These are phyloP conservation scores for Penicillium sp. DNA, from an alignment of 2,329 filamentous ascomycete genomes.

Conservation along the genomic window DNA sequence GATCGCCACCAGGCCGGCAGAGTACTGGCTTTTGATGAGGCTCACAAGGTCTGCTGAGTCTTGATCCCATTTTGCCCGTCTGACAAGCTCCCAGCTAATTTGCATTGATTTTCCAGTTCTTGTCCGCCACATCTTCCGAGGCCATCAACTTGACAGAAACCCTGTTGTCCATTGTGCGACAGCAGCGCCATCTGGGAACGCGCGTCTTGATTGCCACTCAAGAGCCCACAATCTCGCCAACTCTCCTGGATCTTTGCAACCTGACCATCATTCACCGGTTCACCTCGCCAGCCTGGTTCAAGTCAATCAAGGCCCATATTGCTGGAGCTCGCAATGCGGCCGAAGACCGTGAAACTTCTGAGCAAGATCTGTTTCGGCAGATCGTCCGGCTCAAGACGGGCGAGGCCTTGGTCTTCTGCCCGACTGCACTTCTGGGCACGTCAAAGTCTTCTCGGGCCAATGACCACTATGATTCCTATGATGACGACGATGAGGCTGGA, in stretches of 20 bases:
- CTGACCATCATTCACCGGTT: constrained; percentile 70
- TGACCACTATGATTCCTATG: background rate
- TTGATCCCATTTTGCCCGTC: too few relatives aligned
- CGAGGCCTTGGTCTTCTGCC: constrained; percentile 46
- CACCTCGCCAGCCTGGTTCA: constrained; percentile 59
- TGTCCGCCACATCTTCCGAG: constrained; percentile 50
- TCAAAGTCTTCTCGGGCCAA: background rate
- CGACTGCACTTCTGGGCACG: constrained; percentile 39
- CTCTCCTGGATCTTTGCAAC: constrained; percentile 64
- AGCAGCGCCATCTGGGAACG: constrained; percentile 63
- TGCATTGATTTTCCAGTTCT: constrained; percentile 44
- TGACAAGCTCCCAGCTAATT: background rate
- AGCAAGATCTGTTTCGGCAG: constrained; percentile 34
- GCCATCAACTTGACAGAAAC: constrained; percentile 55
- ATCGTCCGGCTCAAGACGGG: constrained; percentile 47
- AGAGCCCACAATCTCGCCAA: constrained; percentile 65
- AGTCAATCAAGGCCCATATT: constrained; percentile 43
- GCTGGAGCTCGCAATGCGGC: constrained; percentile 32
- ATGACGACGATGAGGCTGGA: background rate
- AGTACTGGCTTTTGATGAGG: constrained; percentile 67
- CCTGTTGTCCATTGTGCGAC: constrained; percentile 58
- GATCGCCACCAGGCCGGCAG: constrained; percentile 47
- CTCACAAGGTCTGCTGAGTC: constrained; percentile 55
- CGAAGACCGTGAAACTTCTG: constrained; percentile 3
- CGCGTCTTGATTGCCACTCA: constrained; percentile 69